Conservation (phyloP, 345 rosid species). For the Populus ilicifolia region DNA sequence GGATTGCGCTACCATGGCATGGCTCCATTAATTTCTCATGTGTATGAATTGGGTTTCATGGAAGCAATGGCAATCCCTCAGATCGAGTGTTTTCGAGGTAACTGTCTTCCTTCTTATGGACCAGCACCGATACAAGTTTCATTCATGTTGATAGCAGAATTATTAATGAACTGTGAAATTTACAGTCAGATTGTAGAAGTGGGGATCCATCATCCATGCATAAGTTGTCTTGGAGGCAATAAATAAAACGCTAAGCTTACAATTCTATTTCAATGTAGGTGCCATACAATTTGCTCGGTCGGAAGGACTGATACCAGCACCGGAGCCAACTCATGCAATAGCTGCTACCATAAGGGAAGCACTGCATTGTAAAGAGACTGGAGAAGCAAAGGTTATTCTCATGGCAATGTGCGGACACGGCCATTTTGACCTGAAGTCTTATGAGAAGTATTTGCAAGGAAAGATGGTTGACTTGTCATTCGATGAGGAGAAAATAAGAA, state of each 20-base stretch:
- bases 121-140: not conserved
- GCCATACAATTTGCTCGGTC: conserved; percentile 82
- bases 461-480: conserved; percentile 71
- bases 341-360: conserved; percentile 94
- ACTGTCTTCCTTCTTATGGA: not conserved
- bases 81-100: conserved; percentile 79
- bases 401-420: conserved; percentile 98
- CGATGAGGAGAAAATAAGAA: conserved; percentile 54
- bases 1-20: conserved; percentile 94
- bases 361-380: conserved; percentile 64
- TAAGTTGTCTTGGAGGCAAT: not conserved
- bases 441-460: conserved; percentile 76
- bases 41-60: conserved; percentile 75
- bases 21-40: conserved; percentile 87
- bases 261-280: conserved; percentile 38
- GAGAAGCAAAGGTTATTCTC: conserved; percentile 83
- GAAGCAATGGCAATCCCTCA: conserved; percentile 88
- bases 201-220: not conserved
- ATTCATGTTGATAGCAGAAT: not conserved
- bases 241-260: not conserved
- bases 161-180: not conserved
- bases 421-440: conserved; percentile 79
- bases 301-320: conserved; percentile 89
- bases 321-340: conserved; percentile 91
- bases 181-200: not conserved